Percentiles rank a stretch among this genome's conserved stretches.
These are phyloP conservation scores for Balamuthia mandrillaris DNA, from an alignment of 208 protist species.

Conservation along the genomic window DNA sequence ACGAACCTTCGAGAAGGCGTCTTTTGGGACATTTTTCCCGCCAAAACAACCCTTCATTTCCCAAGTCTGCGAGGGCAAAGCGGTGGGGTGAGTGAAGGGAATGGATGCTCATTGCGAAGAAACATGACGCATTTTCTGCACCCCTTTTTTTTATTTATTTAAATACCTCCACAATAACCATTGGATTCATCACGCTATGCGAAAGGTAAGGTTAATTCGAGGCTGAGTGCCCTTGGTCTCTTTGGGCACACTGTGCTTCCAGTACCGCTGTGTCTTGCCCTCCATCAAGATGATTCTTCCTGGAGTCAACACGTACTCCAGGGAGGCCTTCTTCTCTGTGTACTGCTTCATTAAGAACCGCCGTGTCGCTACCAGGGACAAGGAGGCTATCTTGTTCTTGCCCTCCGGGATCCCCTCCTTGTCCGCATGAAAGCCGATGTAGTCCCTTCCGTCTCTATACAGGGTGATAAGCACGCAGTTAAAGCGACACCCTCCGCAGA, in stretches of 20 bases:
- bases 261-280: not conserved
- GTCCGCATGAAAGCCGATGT: not conserved
- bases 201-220: slow-evolving; percentile 22
- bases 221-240: not conserved
- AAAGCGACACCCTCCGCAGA: slow-evolving; percentile 4
- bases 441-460: not conserved
- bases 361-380: not conserved
- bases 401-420: not conserved
- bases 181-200: not conserved
- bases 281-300: slow-evolving; percentile 12
- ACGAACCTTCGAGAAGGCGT: too few species aligned
- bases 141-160: too few species aligned
- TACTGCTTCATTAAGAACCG: not conserved
- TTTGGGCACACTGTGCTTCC: slow-evolving; percentile 5
- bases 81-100: too few species aligned
- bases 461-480: not conserved
- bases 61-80: too few species aligned
- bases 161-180: too few species aligned
- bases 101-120: too few species aligned
- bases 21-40: too few species aligned
- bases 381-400: not conserved
- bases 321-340: too few species aligned
- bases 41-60: too few species aligned
- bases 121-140: too few species aligned
- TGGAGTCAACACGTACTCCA: too few species aligned